These are phyloP conservation scores for Pyrus betulifolia DNA, from an alignment of 306 rosid genomes.

Conservation along the genomic window DNA sequence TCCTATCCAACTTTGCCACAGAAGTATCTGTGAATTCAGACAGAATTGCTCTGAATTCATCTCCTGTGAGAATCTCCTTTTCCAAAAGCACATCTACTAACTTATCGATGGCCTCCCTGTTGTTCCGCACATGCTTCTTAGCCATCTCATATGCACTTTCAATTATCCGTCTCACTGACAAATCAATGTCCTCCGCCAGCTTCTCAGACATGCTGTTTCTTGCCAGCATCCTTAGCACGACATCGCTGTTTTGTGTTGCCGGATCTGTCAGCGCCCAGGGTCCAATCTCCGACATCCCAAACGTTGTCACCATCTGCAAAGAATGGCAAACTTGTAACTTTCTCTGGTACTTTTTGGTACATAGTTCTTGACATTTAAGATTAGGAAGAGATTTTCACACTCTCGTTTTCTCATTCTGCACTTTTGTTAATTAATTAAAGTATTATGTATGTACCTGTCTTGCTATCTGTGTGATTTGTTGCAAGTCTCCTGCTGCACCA, in stretches of 20 bases:
- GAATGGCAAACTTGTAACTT: neutral
- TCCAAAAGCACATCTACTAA: conserved; percentile 59
- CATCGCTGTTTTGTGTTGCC: conserved; percentile 41
- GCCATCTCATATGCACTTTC: conserved; percentile 57
- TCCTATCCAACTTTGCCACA: conserved; percentile 16
- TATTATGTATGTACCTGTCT: conserved; percentile 32
- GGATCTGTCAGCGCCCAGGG: conserved; percentile 68
- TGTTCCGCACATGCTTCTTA: conserved; percentile 45
- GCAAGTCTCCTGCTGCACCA: conserved; percentile 77
- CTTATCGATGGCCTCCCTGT: conserved; percentile 57
- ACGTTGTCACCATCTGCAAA: conserved; percentile 62
- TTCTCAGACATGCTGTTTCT: conserved; percentile 71
- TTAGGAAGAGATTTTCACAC: too few species aligned
- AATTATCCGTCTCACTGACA: conserved; percentile 31
- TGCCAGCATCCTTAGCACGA: conserved; percentile 65
- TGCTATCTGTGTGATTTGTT: conserved; percentile 59
- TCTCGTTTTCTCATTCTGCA: too few species aligned
- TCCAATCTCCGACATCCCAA: conserved; percentile 83
- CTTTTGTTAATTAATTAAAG: neutral
- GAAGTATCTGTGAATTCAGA: conserved; percentile 47
- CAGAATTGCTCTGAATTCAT: conserved; percentile 59
- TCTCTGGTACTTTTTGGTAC: neutral
- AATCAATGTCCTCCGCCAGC: conserved; percentile 62
- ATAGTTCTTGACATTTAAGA: neutral
- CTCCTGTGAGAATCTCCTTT: conserved; percentile 57